Base-by-base conservation (phyloP, 2,329 filamentous ascomycete genomes). In the Bipolaris bicolor region DNA sequence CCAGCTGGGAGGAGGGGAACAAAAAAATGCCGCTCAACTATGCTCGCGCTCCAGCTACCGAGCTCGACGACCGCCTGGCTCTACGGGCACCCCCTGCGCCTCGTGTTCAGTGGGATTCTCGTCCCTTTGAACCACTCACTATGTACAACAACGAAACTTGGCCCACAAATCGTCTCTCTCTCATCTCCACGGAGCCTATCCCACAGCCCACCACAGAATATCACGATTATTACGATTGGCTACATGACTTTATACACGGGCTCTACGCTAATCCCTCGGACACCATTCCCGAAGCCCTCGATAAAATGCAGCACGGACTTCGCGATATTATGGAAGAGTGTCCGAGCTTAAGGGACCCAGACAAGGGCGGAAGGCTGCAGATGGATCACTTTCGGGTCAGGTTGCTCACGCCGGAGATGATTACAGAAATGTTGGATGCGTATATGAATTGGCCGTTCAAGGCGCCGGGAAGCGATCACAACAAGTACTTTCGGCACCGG, bases 161-260 rank as follows among this genome's bases (percentile, higher is more conserved):
- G 72, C 91, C 91, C 1, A 79, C 82, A 22, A 75, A 81, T 7
- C 77, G 81, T 6, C 79, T 86, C 53, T 77, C 80, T 10, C 83
- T 94, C 3, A 72, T 92, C 15, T 90, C 92, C 71, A 79, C 91
- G 57, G 84, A 88, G 62, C 90, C 90, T 3, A 82, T 83, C 4
- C 58, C 69, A 11, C 55, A 57, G 3, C 61, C 66, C 2, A 33
- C 55, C 2, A 50, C 53, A 11, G 34, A 58, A 20, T 48, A 48
- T n/a, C 9, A 46, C 0, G 64, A 70, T 11, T 64, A 52, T 48
- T 55, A 55, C 29, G 68, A 74, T 39, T 72, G 68, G 63, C 52
- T 71, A 15, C 51, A 63, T n/a, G 73, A 76, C 49, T 73, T 76
- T 34, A 49, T 69, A 1, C 55, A 43, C 16, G 68, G 58, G 1